Evolutionary conservation across 2,329 filamentous ascomycete genomes (phyloP).

Genomic region (Clarireedia paspali): DNA sequence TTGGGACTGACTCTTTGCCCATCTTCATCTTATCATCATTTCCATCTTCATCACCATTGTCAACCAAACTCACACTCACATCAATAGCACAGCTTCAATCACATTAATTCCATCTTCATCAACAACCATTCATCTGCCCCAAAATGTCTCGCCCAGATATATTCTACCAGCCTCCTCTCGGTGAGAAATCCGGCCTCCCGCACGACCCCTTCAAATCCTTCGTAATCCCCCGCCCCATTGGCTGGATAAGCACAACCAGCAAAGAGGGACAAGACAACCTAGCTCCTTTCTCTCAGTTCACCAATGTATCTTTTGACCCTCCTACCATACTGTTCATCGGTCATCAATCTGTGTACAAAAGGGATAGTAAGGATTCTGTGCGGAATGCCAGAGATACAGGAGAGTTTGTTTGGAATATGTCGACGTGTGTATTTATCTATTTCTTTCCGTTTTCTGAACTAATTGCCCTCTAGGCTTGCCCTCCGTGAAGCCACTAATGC

Average conservation of each 20-base stretch:
- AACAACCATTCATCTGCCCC: not conserved
- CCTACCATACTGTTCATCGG: constrained; percentile 13
- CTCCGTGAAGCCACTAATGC: not conserved
- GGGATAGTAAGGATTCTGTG: constrained; percentile 10
- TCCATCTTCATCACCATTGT: no score
- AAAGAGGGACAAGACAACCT: constrained; percentile 11
- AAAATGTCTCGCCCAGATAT: constrained; percentile 8
- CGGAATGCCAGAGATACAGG: constrained; percentile 13
- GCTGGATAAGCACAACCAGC: constrained; percentile 9
- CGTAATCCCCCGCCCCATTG: constrained; percentile 1
- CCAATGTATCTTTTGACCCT: constrained; percentile 14
- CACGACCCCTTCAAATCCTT: constrained; percentile 14
- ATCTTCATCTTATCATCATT: no score
- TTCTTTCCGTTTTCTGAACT: not conserved
- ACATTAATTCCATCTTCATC: not conserved
- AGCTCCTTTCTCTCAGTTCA: constrained; percentile 13
- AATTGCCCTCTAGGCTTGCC: not conserved
- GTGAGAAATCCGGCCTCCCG: constrained; percentile 8
- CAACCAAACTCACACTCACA: not conserved
- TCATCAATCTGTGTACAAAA: constrained; percentile 12
- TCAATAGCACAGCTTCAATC: not conserved
- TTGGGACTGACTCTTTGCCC: no score
- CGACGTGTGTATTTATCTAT: constrained; percentile 7
- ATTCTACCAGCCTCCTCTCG: constrained; percentile 9
- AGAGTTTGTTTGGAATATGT: constrained; percentile 18